A percentile compares a stretch with the other conserved stretches of the same genome.
Evolutionary conservation across 2,329 filamentous ascomycete species (phyloP).

Genomic region (Neonectria neomacrospora): DNA sequence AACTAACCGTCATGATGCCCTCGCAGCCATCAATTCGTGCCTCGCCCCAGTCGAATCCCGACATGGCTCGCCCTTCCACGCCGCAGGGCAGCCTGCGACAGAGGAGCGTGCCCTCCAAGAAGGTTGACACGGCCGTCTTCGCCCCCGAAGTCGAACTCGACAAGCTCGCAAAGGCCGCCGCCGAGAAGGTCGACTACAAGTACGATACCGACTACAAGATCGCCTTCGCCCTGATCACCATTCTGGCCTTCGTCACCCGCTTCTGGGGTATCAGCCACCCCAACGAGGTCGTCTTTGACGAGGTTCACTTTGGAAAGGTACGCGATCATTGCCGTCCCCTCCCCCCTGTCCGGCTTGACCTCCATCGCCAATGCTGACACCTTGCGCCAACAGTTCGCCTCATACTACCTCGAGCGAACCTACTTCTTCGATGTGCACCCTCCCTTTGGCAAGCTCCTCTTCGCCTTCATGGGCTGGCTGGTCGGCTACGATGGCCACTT

Average conservation of each 20-base stretch:
- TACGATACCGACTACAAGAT: constrained; percentile 88
- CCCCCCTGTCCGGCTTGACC: constrained; percentile 5
- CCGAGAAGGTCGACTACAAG: constrained; percentile 50
- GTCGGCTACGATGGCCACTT: constrained; percentile 97
- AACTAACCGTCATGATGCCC: constrained; percentile 35
- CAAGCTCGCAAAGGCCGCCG: constrained; percentile 56
- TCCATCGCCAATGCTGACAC: constrained; percentile 28
- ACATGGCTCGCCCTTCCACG: constrained; percentile 61
- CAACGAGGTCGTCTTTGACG: constrained; percentile 97
- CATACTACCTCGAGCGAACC: constrained; percentile 90
- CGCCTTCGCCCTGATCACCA: constrained; percentile 79
- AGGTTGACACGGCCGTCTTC: constrained; percentile 53
- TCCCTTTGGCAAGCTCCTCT: constrained; percentile 97
- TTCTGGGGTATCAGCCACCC: constrained; percentile 98
- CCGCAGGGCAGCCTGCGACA: constrained; percentile 70
- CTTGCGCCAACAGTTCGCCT: constrained; percentile 67
- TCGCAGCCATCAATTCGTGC: constrained; percentile 23
- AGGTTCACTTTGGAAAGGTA: constrained; percentile 99
- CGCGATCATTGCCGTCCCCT: constrained; percentile 38
- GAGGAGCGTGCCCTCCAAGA: constrained; percentile 65
- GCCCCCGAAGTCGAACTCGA: constrained; percentile 62
- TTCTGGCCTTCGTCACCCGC: constrained; percentile 87
- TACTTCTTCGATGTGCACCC: constrained; percentile 99
- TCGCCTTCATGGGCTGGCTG: constrained; percentile 96
- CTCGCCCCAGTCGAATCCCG: constrained; percentile 35